Conservation (phyloP, 352 stramenopile genomes). For the Elongisporangium senticosum region DNA sequence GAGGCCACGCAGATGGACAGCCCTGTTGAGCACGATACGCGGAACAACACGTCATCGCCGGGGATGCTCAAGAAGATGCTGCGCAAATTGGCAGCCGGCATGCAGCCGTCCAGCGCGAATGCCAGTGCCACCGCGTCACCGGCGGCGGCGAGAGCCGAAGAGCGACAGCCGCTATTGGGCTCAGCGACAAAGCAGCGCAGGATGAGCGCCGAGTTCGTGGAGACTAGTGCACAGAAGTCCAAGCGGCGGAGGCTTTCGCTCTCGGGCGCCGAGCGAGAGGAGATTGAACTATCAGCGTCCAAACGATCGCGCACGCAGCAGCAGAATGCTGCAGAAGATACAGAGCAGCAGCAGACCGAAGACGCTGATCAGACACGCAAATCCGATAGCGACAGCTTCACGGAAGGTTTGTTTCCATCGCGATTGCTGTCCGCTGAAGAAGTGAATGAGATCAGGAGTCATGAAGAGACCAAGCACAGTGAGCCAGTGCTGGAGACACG, state of each 20-base stretch:
- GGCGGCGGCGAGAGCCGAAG: slow-evolving; percentile 2
- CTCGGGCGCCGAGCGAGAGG: not conserved
- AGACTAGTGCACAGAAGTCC: not conserved
- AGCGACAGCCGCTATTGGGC: not conserved
- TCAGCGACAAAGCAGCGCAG: not conserved
- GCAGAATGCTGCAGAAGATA: slow-evolving; percentile 7
- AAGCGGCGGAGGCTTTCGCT: not conserved
- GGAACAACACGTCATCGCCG: slow-evolving; percentile 26
- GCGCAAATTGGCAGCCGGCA: slow-evolving; percentile 1
- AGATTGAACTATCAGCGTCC: not conserved
- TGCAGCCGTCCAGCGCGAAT: slow-evolving; percentile 7
- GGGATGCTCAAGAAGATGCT: slow-evolving; percentile 21
- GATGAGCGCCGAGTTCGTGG: not conserved
- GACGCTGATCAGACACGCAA: slow-evolving; percentile 3
- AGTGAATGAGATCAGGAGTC: slow-evolving; percentile 7
- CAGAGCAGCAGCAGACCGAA: not conserved
- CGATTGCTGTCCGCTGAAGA: slow-evolving; percentile 29
- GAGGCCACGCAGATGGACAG: slow-evolving; percentile 8
- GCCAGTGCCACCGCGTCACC: not conserved
- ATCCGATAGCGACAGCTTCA: slow-evolving; percentile 39
- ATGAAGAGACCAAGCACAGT: slow-evolving; percentile 1
- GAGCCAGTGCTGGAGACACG: not conserved
- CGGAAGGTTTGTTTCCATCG: slow-evolving; percentile 40
- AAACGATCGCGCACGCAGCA: not conserved
- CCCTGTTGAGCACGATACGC: slow-evolving; percentile 10